Evolutionary conservation across 129 eudicot genomes (phyloP).

Genomic region (Dittrichia graveolens): DNA sequence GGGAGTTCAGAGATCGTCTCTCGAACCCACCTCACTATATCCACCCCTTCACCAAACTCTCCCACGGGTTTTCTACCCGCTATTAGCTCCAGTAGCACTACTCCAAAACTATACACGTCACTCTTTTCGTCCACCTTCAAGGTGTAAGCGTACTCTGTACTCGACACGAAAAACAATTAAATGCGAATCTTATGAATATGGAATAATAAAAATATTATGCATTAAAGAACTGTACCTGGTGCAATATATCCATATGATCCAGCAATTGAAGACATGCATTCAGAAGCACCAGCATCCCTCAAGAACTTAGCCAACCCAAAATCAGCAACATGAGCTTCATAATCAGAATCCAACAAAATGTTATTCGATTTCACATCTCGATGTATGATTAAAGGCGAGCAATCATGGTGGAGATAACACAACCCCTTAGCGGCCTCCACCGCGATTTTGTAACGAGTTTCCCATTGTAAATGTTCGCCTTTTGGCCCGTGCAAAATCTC

Average conservation of each 20-base stretch:
- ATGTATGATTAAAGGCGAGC: slow-evolving; percentile 82
- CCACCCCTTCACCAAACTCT: slow-evolving; percentile 87
- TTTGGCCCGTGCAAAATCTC: slow-evolving; percentile 81
- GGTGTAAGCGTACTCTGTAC: slow-evolving; percentile 87
- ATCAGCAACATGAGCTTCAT: slow-evolving; percentile 98
- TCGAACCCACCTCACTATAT: slow-evolving; percentile 83
- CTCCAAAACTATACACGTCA: slow-evolving; percentile 96
- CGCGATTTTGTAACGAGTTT: slow-evolving; percentile 67
- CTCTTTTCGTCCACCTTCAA: slow-evolving; percentile 83
- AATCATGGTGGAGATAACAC: slow-evolving; percentile 94
- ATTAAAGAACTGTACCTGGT: slow-evolving; percentile 58
- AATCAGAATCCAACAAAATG: slow-evolving; percentile 73
- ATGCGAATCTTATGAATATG: too few relatives aligned
- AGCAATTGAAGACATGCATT: slow-evolving; percentile 92
- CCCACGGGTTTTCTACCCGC: slow-evolving; percentile 88
- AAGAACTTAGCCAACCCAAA: slow-evolving; percentile 93
- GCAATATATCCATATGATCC: slow-evolving; percentile 98
- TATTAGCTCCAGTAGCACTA: slow-evolving; percentile 82
- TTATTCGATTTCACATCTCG: slow-evolving; percentile 91
- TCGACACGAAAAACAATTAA: background rate
- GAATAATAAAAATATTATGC: too few relatives aligned
- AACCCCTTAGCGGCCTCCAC: slow-evolving; percentile 87
- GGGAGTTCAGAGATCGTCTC: slow-evolving; percentile 61
- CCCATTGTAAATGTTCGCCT: slow-evolving; percentile 89
- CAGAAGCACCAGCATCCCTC: slow-evolving; percentile 65